phyloP scores from a whole-genome alignment of 108 stramenopile genomes.

The Nitzschia sp. region DNA sequence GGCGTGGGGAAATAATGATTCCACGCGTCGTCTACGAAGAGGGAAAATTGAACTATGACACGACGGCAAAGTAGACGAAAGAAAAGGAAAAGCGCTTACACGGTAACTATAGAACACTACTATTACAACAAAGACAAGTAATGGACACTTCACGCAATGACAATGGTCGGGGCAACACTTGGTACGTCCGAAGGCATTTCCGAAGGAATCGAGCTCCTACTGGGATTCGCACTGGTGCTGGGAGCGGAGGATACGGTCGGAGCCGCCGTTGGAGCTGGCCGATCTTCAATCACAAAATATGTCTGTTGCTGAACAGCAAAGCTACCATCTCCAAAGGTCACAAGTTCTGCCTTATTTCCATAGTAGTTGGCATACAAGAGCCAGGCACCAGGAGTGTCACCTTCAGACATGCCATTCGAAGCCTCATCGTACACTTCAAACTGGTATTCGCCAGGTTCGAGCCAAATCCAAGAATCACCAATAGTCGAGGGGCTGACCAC shows the following conservation, averaged over 20 bases:
- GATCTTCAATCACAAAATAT: neutral
- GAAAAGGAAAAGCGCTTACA: too few relatives aligned
- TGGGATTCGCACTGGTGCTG: neutral
- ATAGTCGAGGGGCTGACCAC: neutral
- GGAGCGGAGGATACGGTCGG: neutral
- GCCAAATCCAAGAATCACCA: neutral
- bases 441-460: constrained; percentile 36
- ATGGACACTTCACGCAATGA: too few relatives aligned
- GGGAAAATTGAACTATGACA: too few relatives aligned
- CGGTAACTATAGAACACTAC: neutral
- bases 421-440: constrained; percentile 53
- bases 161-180: too few relatives aligned
- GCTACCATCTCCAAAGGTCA: neutral
- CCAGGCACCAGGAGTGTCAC: neutral
- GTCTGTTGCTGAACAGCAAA: neutral
- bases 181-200: too few relatives aligned
- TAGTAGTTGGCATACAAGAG: neutral
- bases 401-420: constrained; percentile 32
- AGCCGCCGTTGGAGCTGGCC: neutral
- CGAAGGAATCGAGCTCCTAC: too few relatives aligned
- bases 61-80: too few relatives aligned
- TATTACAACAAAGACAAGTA: too few relatives aligned
- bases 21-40: too few relatives aligned
- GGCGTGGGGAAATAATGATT: too few relatives aligned
- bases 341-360: neutral